phyloP scores from a whole-genome alignment of 2,329 filamentous ascomycete genomes.

The Dothistroma septosporum region DNA sequence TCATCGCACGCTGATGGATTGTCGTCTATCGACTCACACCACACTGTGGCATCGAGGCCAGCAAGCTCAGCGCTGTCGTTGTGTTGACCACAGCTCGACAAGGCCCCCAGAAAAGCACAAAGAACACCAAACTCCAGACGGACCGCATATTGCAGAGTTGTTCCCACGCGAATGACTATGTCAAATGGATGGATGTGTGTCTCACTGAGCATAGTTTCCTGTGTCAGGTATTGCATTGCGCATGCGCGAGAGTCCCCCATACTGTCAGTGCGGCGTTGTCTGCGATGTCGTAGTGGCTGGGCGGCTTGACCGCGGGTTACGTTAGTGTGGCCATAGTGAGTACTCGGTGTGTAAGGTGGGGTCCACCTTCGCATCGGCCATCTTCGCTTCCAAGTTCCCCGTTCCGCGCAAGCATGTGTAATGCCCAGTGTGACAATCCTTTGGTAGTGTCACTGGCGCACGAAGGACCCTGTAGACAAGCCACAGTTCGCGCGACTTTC shows the following conservation, averaged over 20 bases:
- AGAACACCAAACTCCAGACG: neutral
- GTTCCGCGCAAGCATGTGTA: neutral
- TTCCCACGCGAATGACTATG: neutral
- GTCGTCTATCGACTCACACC: constrained; percentile 4
- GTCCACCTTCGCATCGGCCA: neutral
- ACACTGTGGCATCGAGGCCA: constrained; percentile 11
- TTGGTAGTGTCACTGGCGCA: neutral
- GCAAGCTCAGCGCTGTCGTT: neutral
- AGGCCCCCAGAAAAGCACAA: neutral
- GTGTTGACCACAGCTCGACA: constrained; percentile 1
- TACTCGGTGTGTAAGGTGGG: neutral
- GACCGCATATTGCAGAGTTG: neutral
- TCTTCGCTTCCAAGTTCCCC: neutral
- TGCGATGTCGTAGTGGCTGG: neutral
- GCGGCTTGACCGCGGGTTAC: neutral
- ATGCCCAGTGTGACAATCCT: neutral
- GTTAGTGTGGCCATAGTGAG: neutral
- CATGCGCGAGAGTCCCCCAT: neutral
- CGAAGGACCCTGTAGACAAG: neutral
- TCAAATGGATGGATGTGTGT: neutral
- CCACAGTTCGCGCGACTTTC: neutral
- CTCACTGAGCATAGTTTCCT: neutral
- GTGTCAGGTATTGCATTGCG: neutral
- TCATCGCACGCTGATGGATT: neutral
- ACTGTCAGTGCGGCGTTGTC: neutral